These are phyloP conservation scores for Saussurea involucrata DNA, from an alignment of 129 eudicot species.

Conservation along the genomic window DNA sequence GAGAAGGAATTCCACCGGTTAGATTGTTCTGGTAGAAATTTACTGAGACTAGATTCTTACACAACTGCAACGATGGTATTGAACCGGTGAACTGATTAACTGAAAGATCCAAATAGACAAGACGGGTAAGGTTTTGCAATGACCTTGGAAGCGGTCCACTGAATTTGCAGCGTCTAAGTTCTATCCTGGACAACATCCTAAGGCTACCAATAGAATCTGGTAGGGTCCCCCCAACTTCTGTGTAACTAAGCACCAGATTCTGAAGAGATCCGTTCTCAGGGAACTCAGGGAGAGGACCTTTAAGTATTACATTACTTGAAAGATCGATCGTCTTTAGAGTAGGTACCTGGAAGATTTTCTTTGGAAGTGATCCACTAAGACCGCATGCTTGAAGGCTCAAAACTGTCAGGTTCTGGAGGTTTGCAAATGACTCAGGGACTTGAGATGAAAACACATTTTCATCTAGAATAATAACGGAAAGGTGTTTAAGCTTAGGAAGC, in stretches of 20 bases:
- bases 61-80: constrained; percentile 28
- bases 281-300: constrained; percentile 33
- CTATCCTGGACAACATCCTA: constrained; percentile 9
- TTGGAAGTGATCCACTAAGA: constrained; percentile 28
- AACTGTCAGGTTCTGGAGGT: constrained; percentile 17
- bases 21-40: constrained; percentile 41
- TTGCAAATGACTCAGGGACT: constrained; percentile 21
- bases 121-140: constrained; percentile 13
- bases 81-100: constrained; percentile 29
- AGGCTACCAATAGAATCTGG: constrained; percentile 50
- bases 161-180: constrained; percentile 17
- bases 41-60: constrained; percentile 17
- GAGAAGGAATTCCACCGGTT: constrained; percentile 32
- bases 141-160: constrained; percentile 36
- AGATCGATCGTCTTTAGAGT: constrained; percentile 21
- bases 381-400: constrained; percentile 19
- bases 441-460: not conserved
- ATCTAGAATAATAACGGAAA: constrained; percentile 14
- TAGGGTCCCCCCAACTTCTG: constrained; percentile 23
- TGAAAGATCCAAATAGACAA: constrained; percentile 25
- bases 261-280: constrained; percentile 12
- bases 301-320: constrained; percentile 10
- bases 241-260: not conserved
- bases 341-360: constrained; percentile 29
- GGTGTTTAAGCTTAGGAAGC: not conserved